Evolutionary conservation across 2,329 filamentous ascomycete species (phyloP).

Genomic region (Fusarium scirpi): DNA sequence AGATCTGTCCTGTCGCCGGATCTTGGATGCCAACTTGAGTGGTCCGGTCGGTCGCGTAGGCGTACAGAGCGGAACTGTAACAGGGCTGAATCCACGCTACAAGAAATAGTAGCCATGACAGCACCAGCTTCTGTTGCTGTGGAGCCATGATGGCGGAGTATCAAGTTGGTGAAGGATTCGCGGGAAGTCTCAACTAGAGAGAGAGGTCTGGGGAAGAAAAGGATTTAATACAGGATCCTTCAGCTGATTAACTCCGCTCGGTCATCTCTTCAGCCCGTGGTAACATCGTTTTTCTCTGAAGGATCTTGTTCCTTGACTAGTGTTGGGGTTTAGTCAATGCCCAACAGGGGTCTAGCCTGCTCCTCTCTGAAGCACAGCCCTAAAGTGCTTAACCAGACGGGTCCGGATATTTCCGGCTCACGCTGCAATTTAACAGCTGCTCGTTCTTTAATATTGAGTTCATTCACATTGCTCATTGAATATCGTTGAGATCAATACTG

Average conservation of each 20-base stretch:
- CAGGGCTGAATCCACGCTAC: neutral
- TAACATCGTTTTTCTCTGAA: neutral
- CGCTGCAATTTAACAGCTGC: neutral
- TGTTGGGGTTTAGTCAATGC: neutral
- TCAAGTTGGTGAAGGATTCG: neutral
- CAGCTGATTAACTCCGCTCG: neutral
- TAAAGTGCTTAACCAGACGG: neutral
- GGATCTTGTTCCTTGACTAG: neutral
- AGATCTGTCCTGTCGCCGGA: neutral
- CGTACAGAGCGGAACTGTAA: neutral
- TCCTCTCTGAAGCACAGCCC: neutral
- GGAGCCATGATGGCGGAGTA: neutral
- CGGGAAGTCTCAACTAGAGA: neutral
- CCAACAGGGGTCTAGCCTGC: neutral
- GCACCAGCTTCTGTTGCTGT: neutral
- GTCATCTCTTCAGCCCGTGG: neutral
- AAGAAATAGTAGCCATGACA: neutral
- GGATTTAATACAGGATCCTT: constrained; percentile 4
- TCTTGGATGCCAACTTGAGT: neutral
- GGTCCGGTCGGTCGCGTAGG: neutral
- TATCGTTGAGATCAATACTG: neutral
- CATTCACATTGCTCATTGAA: neutral
- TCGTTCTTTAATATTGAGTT: neutral
- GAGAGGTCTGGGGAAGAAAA: neutral
- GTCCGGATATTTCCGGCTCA: neutral